A percentile compares a stretch with the other conserved stretches of the same genome.
phyloP scores from a whole-genome alignment of 202 grass and related monocot genomes.

The Panicum virgatum region DNA sequence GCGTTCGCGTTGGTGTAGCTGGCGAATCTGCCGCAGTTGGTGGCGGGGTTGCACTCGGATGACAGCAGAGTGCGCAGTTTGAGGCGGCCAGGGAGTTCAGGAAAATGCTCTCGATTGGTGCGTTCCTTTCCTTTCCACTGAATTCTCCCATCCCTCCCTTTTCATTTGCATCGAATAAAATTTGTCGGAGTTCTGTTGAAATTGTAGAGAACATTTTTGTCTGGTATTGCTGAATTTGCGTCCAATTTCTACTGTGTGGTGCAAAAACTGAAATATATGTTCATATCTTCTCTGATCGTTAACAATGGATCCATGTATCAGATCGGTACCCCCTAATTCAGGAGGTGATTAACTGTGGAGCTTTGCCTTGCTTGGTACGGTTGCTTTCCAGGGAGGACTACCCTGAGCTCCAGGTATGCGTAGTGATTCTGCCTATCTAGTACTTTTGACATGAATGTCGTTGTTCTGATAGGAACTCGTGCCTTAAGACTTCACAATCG shows the following conservation, averaged over 20 bases:
- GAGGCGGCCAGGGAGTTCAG: slow-evolving; percentile 59
- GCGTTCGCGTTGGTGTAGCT: slow-evolving; percentile 28
- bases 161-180: not conserved
- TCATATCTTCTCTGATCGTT: not conserved
- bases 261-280: not conserved
- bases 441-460: slow-evolving; percentile 1
- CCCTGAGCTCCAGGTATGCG: slow-evolving; percentile 62
- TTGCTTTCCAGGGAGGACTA: slow-evolving; percentile 66
- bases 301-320: slow-evolving; percentile 21
- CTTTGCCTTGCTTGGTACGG: slow-evolving; percentile 61
- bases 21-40: slow-evolving; percentile 51
- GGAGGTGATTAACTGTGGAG: slow-evolving; percentile 53
- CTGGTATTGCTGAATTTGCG: not conserved
- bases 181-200: not conserved
- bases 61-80: slow-evolving; percentile 52
- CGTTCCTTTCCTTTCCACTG: not conserved
- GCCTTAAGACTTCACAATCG: not conserved
- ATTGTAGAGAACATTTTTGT: not conserved
- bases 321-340: slow-evolving; percentile 50
- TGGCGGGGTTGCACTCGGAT: slow-evolving; percentile 56
- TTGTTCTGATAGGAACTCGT: not conserved
- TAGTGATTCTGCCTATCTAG: not conserved
- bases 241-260: not conserved
- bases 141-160: not conserved
- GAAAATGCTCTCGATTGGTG: slow-evolving; percentile 63